Base-by-base conservation (phyloP, 2,329 filamentous ascomycete species). In the Chaetomium strumarium region DNA sequence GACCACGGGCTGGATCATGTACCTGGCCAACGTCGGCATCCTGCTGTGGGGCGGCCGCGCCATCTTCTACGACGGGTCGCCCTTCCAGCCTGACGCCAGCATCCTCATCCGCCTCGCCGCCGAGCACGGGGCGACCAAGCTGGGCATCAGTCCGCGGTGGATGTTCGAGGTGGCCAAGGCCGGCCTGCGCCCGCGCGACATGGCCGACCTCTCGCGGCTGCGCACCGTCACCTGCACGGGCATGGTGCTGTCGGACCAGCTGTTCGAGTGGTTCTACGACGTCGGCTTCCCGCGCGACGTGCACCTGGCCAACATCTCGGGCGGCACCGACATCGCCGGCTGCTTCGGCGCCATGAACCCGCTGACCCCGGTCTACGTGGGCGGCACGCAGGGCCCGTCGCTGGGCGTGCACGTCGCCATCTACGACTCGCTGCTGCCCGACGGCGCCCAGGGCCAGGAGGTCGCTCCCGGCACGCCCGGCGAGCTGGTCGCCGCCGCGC, bases 1-100 rank as follows among this genome's bases (percentile, higher is more conserved):
- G 1, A 86, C 83, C 0, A 90, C 86, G 0, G 86, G 87, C 0
- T 95, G 89, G 89, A 93, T 95, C 69, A 95, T 95, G 89, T 93
- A 92, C 64, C 72, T 90, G 9, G 70, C 75, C 2, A 79, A 77
- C 36, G 72, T 88, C 0, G 73, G 75, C 17, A 72, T 75, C 4
- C 72, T 92, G 8, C 61, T 85, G 1, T 70, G 75, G 37, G 87
- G 88, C 8, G 74, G 75, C 0, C 75, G 80, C 6, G 73, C 78
- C 1, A 68, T 95, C 1, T 72, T 92, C n/a, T 95, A 95, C 65
- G 89, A 95, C 64, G 90, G 89, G 3, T 89, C 84, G 9, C 89
- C 89, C 0, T 90, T 95, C 67, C 70, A 83, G 42, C 89, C 89
- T 0, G 81, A 88, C 56, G 70, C 81, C 1, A 75, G 71, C 16